Percentiles rank a stretch among this genome's conserved stretches.
phyloP scores from a whole-genome alignment of 2,329 filamentous ascomycete genomes.

The Cladosporium sp. region DNA sequence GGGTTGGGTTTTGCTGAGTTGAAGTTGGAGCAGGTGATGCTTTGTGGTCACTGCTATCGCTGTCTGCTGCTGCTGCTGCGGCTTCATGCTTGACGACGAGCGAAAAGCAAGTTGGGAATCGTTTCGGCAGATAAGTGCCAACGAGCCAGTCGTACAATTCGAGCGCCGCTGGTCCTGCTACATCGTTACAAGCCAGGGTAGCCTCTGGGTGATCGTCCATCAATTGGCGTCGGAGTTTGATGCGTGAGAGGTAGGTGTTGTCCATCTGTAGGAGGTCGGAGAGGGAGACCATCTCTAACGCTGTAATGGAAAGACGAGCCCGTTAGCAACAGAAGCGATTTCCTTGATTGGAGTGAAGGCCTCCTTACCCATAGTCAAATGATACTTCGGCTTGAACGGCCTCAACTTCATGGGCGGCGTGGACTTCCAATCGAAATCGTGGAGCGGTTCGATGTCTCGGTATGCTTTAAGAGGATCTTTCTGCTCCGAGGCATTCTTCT shows the following conservation, averaged over 20 bases:
- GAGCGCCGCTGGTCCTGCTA: constrained; percentile 49
- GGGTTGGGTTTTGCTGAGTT: not conserved
- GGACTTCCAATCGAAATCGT: constrained; percentile 52
- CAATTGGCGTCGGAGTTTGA: constrained; percentile 51
- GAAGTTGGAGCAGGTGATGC: not conserved
- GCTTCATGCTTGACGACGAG: constrained; percentile 22
- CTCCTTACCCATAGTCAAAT: constrained; percentile 64
- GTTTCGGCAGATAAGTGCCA: constrained; percentile 55
- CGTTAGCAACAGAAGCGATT: not conserved
- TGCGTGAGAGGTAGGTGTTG: constrained; percentile 56
- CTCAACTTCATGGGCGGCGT: constrained; percentile 56
- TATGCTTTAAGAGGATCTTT: constrained; percentile 35
- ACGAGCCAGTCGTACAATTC: constrained; percentile 61
- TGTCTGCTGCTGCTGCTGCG: constrained; percentile 21
- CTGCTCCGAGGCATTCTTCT: not conserved
- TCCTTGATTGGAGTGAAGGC: not conserved
- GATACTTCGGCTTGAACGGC: constrained; percentile 62
- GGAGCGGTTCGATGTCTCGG: constrained; percentile 47
- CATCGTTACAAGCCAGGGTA: constrained; percentile 40
- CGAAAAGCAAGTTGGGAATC: constrained; percentile 53
- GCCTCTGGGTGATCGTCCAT: constrained; percentile 47
- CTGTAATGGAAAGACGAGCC: constrained; percentile 38
- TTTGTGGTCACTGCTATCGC: constrained; percentile 22
- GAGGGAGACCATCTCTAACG: constrained; percentile 52
- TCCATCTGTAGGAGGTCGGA: constrained; percentile 62